phyloP scores from a whole-genome alignment of 805 yeast species.

The Starmerella stellata region DNA sequence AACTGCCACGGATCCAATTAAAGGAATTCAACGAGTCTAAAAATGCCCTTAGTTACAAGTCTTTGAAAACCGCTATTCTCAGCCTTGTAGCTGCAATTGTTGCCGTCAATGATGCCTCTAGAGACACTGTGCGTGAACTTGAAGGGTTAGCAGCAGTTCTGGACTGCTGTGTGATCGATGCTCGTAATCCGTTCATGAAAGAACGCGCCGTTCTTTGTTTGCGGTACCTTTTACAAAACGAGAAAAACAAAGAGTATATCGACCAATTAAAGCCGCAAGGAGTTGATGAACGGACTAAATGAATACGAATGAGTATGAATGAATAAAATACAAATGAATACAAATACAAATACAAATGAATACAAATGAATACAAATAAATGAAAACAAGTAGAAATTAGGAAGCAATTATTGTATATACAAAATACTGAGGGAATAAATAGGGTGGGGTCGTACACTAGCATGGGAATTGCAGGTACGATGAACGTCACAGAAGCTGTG shows the following conservation, averaged over 20 bases:
- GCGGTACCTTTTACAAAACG: conserved; percentile 47
- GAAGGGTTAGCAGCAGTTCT: conserved; percentile 58
- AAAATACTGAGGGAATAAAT: too few species aligned
- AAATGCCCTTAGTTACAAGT: neutral
- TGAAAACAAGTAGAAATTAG: too few species aligned
- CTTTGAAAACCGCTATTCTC: neutral
- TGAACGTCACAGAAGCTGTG: too few species aligned
- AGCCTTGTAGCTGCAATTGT: neutral
- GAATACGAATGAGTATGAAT: too few species aligned
- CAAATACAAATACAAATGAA: too few species aligned
- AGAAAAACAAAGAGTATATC: conserved; percentile 57
- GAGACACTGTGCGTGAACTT: conserved; percentile 5
- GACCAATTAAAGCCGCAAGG: conserved; percentile 20
- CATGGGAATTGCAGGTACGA: too few species aligned
- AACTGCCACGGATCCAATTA: neutral
- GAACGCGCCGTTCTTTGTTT: conserved; percentile 72
- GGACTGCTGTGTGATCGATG: conserved; percentile 71
- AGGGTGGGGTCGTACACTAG: too few species aligned
- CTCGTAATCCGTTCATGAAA: conserved; percentile 60
- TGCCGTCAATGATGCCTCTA: neutral
- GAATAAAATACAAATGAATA: too few species aligned
- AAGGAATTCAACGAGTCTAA: neutral
- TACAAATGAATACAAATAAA: too few species aligned
- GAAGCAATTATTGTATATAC: too few species aligned
- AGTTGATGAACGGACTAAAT: neutral